phyloP scores from a whole-genome alignment of 768 basidiomycete species.

The Pisolithus orientalis region DNA sequence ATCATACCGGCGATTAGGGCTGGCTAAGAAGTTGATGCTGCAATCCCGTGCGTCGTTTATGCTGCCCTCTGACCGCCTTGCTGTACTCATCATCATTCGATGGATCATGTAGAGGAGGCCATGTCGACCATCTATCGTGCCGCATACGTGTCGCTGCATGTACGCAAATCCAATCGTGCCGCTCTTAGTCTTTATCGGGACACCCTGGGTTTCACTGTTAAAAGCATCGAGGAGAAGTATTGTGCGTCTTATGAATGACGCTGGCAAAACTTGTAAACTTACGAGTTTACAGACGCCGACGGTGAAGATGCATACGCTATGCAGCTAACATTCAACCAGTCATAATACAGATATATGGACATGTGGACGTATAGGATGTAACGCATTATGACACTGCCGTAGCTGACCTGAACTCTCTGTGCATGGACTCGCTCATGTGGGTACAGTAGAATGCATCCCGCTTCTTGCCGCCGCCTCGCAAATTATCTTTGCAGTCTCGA shows the following conservation, averaged over 20 bases:
- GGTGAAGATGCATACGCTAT: constrained; percentile 94
- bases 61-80: background rate
- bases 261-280: constrained; percentile 4
- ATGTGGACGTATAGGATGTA: too few species aligned
- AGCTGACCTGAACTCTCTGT: background rate
- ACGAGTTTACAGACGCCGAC: constrained; percentile 65
- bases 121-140: constrained; percentile 89
- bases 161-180: constrained; percentile 91
- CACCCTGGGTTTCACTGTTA: constrained; percentile 83
- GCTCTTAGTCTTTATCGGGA: constrained; percentile 86
- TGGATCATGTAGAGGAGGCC: constrained; percentile 61
- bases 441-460: background rate
- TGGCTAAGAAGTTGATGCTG: constrained; percentile 92
- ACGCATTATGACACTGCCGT: too few species aligned
- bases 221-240: constrained; percentile 82
- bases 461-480: constrained; percentile 43
- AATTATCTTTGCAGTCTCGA: constrained; percentile 56
- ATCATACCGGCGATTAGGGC: constrained; percentile 82
- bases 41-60: constrained; percentile 66
- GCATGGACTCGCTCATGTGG: background rate
- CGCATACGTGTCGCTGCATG: constrained; percentile 80
- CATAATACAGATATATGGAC: background rate
- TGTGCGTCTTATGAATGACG: constrained; percentile 49
- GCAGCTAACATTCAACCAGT: constrained; percentile 54
- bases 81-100: background rate